Evolutionary conservation across 2,329 filamentous ascomycete genomes (phyloP).

Genomic region (Colletotrichum simmondsii): DNA sequence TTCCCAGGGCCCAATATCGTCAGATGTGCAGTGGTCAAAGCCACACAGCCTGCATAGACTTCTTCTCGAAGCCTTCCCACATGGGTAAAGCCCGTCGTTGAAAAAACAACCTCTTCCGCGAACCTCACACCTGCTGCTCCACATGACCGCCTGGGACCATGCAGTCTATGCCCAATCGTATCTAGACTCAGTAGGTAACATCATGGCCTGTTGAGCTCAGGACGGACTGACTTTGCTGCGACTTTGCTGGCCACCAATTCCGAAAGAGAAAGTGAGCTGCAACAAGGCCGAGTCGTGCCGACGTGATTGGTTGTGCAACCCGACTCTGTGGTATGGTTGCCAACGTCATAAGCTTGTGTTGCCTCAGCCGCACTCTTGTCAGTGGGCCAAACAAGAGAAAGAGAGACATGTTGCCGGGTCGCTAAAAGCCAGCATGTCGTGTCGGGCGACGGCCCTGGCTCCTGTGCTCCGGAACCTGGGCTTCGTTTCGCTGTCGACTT

Average conservation of each 20-base stretch:
- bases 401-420: background rate
- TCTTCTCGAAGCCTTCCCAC: constrained; percentile 31
- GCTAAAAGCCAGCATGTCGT: background rate
- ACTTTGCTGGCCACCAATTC: constrained; percentile 24
- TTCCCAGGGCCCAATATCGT: background rate
- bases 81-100: constrained; percentile 13
- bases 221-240: background rate
- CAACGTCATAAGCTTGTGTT: constrained; percentile 28
- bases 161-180: constrained; percentile 17
- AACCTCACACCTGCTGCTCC: constrained; percentile 12
- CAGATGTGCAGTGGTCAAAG: constrained; percentile 28
- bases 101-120: background rate
- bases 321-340: constrained; percentile 1
- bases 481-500: constrained; percentile 10
- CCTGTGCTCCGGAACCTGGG: constrained; percentile 13
- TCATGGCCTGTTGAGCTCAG: constrained; percentile 5
- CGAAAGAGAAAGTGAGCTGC: constrained; percentile 25
- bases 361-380: constrained; percentile 29
- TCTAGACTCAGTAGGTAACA: constrained; percentile 11
- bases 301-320: constrained; percentile 21
- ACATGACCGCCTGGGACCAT: constrained; percentile 27
- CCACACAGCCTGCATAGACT: constrained; percentile 27
- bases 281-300: constrained; percentile 10
- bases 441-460: constrained; percentile 20
- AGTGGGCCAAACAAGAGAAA: constrained; percentile 14